Evolutionary conservation across 345 rosid genomes (phyloP).

Genomic region (Dipteronia sinensis): DNA sequence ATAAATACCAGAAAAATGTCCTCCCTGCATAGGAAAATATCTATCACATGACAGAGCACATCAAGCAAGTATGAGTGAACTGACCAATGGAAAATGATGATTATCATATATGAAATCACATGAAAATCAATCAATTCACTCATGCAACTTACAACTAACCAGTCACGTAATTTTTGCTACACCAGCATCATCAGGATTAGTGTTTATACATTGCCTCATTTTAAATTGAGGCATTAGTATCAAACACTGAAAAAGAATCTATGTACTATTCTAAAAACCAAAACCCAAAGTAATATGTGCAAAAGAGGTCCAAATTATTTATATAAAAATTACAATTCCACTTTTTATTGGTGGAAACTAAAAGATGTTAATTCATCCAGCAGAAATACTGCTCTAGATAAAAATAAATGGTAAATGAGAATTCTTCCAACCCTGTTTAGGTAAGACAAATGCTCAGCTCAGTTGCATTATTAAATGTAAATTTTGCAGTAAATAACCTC

Average conservation of each 20-base stretch:
- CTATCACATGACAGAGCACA: constrained; percentile 11
- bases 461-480: not conserved
- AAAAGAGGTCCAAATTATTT: not conserved
- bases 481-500: constrained; percentile 57
- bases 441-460: not conserved
- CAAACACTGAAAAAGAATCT: not conserved
- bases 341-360: not conserved
- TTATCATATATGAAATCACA: not conserved
- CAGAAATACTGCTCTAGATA: not conserved
- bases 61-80: not conserved
- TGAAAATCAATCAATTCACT: not conserved
- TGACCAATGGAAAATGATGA: not conserved
- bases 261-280: not conserved
- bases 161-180: not conserved
- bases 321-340: not conserved
- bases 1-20: constrained; percentile 97
- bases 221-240: not conserved
- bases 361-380: not conserved
- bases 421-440: constrained; percentile 3
- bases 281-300: not conserved
- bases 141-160: not conserved
- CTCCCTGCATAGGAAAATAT: constrained; percentile 65
- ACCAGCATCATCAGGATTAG: not conserved
- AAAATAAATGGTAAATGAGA: not conserved
- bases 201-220: not conserved